Percentiles rank a stretch among this genome's conserved stretches.
phyloP scores from a whole-genome alignment of 371 early-diverging fungal species.

The Lichtheimia hyalospora region DNA sequence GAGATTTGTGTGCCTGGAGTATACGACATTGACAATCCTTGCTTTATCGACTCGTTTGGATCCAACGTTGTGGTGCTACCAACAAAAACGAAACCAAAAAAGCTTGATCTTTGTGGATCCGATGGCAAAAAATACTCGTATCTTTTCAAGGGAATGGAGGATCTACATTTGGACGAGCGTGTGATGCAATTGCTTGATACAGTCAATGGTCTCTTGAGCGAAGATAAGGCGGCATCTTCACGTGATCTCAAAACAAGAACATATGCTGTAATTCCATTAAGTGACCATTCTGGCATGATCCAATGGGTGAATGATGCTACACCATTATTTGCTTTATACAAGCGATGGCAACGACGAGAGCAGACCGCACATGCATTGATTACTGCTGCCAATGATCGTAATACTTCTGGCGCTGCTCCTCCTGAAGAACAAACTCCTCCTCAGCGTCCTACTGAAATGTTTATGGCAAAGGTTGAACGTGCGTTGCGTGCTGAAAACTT shows the following conservation, averaged over 20 bases:
- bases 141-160: constrained; percentile 90
- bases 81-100: constrained; percentile 92
- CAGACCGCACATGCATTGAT: constrained; percentile 36
- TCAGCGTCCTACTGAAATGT: constrained; percentile 44
- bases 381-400: constrained; percentile 14
- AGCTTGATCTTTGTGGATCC: constrained; percentile 68
- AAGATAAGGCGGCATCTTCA: constrained; percentile 51
- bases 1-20: constrained; percentile 69
- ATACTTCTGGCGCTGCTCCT: neutral
- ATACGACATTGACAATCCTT: constrained; percentile 18
- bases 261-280: constrained; percentile 95
- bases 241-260: constrained; percentile 68
- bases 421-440: constrained; percentile 1
- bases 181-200: constrained; percentile 83
- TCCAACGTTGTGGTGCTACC: constrained; percentile 65
- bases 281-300: constrained; percentile 93
- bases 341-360: constrained; percentile 60
- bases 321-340: constrained; percentile 61
- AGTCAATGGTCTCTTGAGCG: constrained; percentile 68
- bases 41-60: constrained; percentile 62
- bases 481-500: constrained; percentile 53
- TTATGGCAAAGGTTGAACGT: constrained; percentile 33
- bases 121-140: constrained; percentile 80
- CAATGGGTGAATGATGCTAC: constrained; percentile 94
- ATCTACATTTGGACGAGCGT: constrained; percentile 90